phyloP scores from a whole-genome alignment of 805 yeast species.

The Candida verbasci region DNA sequence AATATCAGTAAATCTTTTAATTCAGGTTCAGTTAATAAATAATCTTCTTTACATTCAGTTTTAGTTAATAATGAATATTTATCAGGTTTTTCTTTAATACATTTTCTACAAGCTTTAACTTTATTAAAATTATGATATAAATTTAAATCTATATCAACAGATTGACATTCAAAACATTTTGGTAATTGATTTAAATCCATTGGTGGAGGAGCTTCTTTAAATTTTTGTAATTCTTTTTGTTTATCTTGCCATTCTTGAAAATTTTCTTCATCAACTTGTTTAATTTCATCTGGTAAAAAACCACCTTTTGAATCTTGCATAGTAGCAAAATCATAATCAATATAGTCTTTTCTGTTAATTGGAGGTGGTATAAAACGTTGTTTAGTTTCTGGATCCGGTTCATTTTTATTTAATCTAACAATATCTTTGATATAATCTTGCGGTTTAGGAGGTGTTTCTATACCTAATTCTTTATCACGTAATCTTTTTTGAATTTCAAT shows the following conservation, averaged over 20 bases:
- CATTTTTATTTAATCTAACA: constrained; percentile 12
- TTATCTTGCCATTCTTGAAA: constrained; percentile 47
- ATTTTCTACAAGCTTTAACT: constrained; percentile 70
- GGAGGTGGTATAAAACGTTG: constrained; percentile 23
- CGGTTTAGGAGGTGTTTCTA: constrained; percentile 30
- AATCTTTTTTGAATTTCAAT: constrained; percentile 35
- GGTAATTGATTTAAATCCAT: constrained; percentile 70
- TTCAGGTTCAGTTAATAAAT: constrained; percentile 90
- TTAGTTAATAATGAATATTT: constrained; percentile 89
- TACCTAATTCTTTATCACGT: constrained; percentile 31
- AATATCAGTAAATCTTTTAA: constrained; percentile 64
- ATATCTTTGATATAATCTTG: constrained; percentile 14
- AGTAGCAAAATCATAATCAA: constrained; percentile 85
- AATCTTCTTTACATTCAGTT: constrained; percentile 93
- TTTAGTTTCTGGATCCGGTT: constrained; percentile 8
- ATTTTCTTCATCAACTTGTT: constrained; percentile 11
- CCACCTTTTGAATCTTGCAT: constrained; percentile 91
- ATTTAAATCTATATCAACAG: constrained; percentile 76
- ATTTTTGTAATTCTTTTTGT: constrained; percentile 34
- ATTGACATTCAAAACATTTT: constrained; percentile 76
- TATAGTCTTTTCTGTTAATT: constrained; percentile 60
- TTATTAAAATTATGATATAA: constrained; percentile 63
- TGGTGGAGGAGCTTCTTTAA: constrained; percentile 65
- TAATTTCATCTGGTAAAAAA: constrained; percentile 41
- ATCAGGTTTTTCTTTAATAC: constrained; percentile 72